Conservation (phyloP, 345 rosid genomes). For the Triadica sebifera region DNA sequence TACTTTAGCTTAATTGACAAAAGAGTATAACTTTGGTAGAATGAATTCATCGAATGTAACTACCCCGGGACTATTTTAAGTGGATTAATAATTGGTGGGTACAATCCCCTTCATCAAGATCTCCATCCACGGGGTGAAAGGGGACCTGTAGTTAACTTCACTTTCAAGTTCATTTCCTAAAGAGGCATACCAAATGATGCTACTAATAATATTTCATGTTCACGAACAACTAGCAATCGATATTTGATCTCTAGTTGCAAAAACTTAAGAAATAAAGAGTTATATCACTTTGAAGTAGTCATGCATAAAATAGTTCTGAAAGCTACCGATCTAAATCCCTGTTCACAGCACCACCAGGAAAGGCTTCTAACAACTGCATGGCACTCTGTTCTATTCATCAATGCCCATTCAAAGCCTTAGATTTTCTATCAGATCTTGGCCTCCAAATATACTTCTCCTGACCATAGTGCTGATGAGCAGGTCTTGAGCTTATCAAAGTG, state of each 20-base stretch:
- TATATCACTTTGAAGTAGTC: no score
- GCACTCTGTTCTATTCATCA: not conserved
- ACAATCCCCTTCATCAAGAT: not conserved
- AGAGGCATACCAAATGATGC: not conserved
- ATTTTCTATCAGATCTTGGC: slow-evolving; percentile 37
- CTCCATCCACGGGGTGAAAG: not conserved
- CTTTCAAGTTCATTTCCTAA: not conserved
- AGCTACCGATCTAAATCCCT: no score
- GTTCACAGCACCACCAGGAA: no score
- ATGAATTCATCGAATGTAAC: not conserved
- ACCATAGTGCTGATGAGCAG: slow-evolving; percentile 17
- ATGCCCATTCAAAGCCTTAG: not conserved
- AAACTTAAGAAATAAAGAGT: no score
- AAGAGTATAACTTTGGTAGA: no score
- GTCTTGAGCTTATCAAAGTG: slow-evolving; percentile 11
- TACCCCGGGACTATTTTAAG: not conserved
- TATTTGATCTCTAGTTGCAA: no score
- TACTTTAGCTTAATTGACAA: no score
- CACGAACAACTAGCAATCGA: not conserved
- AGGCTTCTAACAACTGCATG: not conserved
- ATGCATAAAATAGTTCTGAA: no score
- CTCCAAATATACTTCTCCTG: slow-evolving; percentile 45
- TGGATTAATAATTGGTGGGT: not conserved
- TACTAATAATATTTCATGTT: not conserved
- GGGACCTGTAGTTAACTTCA: not conserved